These are phyloP conservation scores for Vaccinium corymbosum DNA, from an alignment of 148 eudicot species.

Conservation along the genomic window DNA sequence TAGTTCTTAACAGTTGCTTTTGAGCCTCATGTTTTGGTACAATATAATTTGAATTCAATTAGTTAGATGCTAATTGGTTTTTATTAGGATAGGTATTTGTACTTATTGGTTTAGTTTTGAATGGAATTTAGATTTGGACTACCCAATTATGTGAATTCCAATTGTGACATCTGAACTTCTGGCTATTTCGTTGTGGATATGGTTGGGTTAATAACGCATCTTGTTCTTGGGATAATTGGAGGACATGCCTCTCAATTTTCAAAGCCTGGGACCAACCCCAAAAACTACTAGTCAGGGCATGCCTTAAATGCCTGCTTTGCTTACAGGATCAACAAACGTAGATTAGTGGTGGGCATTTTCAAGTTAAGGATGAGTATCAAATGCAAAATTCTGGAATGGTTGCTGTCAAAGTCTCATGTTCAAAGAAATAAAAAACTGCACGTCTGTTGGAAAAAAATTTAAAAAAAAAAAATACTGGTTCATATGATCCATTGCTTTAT, in stretches of 20 bases:
- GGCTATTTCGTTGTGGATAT: not conserved
- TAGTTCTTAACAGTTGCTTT: no score
- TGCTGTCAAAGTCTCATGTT: not conserved
- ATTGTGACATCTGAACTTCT: no score
- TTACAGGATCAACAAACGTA: not conserved
- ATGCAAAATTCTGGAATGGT: not conserved
- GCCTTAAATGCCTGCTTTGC: not conserved
- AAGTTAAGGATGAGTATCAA: not conserved
- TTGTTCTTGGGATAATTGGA: not conserved
- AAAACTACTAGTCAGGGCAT: constrained; percentile 2
- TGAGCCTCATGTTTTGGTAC: no score
- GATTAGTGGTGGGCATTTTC: not conserved
- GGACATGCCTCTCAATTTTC: not conserved
- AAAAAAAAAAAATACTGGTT: not conserved
- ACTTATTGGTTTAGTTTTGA: no score
- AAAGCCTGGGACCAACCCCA: constrained; percentile 8
- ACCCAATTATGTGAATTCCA: no score
- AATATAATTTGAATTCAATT: no score
- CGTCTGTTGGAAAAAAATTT: no score
- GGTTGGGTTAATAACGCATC: not conserved
- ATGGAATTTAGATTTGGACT: no score
- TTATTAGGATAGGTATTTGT: no score
- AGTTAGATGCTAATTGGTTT: no score
- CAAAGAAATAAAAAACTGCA: not conserved
- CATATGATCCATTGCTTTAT: not conserved